These are phyloP conservation scores for Batkoa obscura DNA, from an alignment of 371 early-diverging fungal species.

Conservation along the genomic window DNA sequence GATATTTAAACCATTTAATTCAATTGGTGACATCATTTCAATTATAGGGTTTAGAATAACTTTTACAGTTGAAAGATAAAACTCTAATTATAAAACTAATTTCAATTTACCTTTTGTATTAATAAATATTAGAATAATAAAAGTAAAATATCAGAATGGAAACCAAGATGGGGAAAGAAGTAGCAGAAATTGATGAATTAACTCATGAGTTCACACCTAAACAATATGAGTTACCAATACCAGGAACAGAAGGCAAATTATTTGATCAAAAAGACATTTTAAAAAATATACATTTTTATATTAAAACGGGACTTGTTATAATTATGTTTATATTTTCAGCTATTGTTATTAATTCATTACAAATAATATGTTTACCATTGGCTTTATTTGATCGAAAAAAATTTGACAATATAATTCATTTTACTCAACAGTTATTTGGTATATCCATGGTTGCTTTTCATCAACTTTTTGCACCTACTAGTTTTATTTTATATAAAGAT, in stretches of 20 bases:
- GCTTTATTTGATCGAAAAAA: background rate
- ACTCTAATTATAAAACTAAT: too few relatives aligned
- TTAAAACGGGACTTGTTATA: background rate
- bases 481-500: conserved; percentile 34
- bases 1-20: too few relatives aligned
- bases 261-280: background rate
- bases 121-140: too few relatives aligned
- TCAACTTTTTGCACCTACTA: conserved; percentile 40
- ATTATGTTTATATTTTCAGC: background rate
- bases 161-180: too few relatives aligned
- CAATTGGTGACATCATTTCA: too few relatives aligned
- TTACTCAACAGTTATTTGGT: conserved; percentile 29
- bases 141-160: too few relatives aligned
- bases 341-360: background rate
- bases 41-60: too few relatives aligned
- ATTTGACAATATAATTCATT: background rate
- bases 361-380: background rate
- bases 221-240: background rate
- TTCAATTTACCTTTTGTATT: too few relatives aligned
- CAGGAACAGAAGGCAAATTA: background rate
- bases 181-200: too few relatives aligned
- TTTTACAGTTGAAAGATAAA: too few relatives aligned
- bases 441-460: conserved; percentile 31
- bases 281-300: background rate
- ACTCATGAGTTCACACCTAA: background rate